These are phyloP conservation scores for Russula foetens DNA, from an alignment of 768 basidiomycete genomes.

Conservation along the genomic window DNA sequence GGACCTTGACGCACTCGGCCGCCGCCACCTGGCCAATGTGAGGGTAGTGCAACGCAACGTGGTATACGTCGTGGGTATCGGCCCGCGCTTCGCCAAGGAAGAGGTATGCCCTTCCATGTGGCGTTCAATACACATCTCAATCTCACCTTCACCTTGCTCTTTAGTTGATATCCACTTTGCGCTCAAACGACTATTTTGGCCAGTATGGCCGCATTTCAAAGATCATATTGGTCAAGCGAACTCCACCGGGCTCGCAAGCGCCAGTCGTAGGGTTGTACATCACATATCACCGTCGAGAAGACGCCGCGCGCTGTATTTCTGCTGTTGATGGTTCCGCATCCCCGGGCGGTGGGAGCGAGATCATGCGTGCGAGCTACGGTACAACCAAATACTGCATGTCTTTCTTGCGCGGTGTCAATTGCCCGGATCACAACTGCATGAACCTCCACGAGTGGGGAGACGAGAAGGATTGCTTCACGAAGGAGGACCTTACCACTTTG, in stretches of 20 bases:
- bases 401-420: slow-evolving; percentile 78
- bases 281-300: slow-evolving; percentile 89
- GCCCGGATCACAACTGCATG: slow-evolving; percentile 86
- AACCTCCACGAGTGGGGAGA: slow-evolving; percentile 98
- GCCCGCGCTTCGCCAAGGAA: slow-evolving; percentile 89
- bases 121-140: slow-evolving; percentile 9
- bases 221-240: slow-evolving; percentile 88
- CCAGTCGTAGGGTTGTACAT: slow-evolving; percentile 92
- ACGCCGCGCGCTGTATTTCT: slow-evolving; percentile 86
- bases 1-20: slow-evolving; percentile 79
- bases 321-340: slow-evolving; percentile 90
- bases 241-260: slow-evolving; percentile 58
- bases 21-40: slow-evolving; percentile 84
- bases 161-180: slow-evolving; percentile 84
- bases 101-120: slow-evolving; percentile 53
- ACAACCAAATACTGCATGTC: slow-evolving; percentile 98
- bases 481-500: slow-evolving; percentile 92
- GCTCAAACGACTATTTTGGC: slow-evolving; percentile 95
- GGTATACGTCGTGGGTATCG: slow-evolving; percentile 94
- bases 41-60: slow-evolving; percentile 96
- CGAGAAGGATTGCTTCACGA: slow-evolving; percentile 95
- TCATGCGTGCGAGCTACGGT: slow-evolving; percentile 90
- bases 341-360: slow-evolving; percentile 81
- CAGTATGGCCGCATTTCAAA: slow-evolving; percentile 98
- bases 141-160: slow-evolving; percentile 6